Conservation (phyloP, 75 land plant genomes). For the Azolla pinnata region DNA sequence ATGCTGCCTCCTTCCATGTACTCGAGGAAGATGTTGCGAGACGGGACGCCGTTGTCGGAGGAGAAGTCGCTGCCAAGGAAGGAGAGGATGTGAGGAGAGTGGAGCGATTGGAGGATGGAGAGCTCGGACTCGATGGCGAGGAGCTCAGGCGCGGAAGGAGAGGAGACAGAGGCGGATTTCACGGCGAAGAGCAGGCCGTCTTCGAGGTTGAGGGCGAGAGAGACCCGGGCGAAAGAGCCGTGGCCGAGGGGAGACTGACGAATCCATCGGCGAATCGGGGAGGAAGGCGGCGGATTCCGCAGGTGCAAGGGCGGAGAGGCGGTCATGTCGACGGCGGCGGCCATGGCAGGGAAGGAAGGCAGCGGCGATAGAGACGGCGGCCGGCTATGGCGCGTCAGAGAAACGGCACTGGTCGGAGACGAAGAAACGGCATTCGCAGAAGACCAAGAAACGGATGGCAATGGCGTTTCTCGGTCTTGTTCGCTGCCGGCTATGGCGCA, state of each 20-base stretch:
- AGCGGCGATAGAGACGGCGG: too few species aligned
- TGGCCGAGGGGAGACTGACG: neutral
- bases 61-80: conserved; percentile 42
- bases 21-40: conserved; percentile 33
- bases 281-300: too few species aligned
- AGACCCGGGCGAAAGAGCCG: conserved; percentile 5
- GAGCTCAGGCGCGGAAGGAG: neutral
- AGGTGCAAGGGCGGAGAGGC: too few species aligned
- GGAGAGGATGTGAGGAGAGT: conserved; percentile 33
- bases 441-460: too few species aligned
- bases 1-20: conserved; percentile 43
- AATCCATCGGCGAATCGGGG: neutral
- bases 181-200: conserved; percentile 3
- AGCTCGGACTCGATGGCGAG: conserved; percentile 12
- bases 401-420: too few species aligned
- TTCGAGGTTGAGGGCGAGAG: conserved; percentile 4
- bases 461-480: too few species aligned
- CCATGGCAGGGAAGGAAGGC: too few species aligned
- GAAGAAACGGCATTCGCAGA: too few species aligned
- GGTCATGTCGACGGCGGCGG: too few species aligned
- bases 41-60: conserved; percentile 15
- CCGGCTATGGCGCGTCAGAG: too few species aligned
- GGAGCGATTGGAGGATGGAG: conserved; percentile 29
- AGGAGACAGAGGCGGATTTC: neutral
- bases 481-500: too few species aligned